A percentile compares a stretch with the other conserved stretches of the same genome.
phyloP scores from a whole-genome alignment of 1,284 basidiomycete genomes.

The Rugosomyces carneus region DNA sequence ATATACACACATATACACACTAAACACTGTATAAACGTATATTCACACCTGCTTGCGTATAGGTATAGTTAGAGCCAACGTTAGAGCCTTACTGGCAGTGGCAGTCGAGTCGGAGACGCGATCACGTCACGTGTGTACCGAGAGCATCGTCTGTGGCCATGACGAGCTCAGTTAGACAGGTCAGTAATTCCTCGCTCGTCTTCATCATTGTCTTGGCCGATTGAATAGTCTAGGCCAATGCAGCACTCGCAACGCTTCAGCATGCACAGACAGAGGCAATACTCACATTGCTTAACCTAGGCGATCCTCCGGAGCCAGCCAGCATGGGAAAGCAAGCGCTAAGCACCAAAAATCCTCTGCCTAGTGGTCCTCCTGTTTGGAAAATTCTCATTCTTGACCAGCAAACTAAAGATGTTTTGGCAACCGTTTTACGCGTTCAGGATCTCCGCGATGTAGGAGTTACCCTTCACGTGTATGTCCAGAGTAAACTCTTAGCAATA shows the following conservation, averaged over 20 bases:
- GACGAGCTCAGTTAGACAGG: constrained; percentile 55
- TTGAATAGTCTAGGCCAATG: constrained; percentile 11
- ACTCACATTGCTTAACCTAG: constrained; percentile 59
- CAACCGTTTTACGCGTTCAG: constrained; percentile 92
- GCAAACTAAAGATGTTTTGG: constrained; percentile 92
- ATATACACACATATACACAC: constrained; percentile 64
- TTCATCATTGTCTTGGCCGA: not conserved
- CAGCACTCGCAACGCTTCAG: constrained; percentile 52
- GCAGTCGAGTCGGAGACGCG: not conserved
- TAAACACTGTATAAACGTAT: too few relatives aligned
- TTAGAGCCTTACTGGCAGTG: not conserved
- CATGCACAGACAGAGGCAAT: constrained; percentile 76
- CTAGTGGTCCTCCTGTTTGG: constrained; percentile 84
- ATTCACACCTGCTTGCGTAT: too few relatives aligned
- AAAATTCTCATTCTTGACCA: constrained; percentile 96
- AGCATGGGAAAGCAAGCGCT: constrained; percentile 34
- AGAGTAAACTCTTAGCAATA: not conserved
- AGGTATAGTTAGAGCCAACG: too few relatives aligned
- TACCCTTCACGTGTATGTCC: constrained; percentile 82
- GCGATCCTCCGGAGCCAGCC: constrained; percentile 39
- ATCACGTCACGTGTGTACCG: constrained; percentile 8
- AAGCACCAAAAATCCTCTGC: constrained; percentile 40
- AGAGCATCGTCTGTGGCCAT: constrained; percentile 27
- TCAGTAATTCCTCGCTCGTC: constrained; percentile 23
- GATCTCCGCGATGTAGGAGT: constrained; percentile 96